phyloP scores from a whole-genome alignment of 176 grass and related monocot genomes.

The Secale cereale region DNA sequence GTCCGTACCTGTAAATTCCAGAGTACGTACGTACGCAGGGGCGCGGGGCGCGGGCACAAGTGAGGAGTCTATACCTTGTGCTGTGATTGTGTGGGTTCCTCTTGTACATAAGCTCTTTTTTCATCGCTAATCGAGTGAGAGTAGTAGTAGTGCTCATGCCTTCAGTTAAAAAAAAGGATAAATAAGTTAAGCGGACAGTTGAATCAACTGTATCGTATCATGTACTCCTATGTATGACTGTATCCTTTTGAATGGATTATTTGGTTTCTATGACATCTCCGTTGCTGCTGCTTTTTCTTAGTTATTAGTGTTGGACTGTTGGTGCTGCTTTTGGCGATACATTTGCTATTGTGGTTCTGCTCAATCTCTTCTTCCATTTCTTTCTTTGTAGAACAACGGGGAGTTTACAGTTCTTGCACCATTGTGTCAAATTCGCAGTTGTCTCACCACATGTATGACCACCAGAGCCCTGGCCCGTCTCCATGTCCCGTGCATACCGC shows the following conservation, averaged over 20 bases:
- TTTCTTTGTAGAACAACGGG: too few species aligned
- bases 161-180: background rate
- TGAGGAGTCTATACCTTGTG: background rate
- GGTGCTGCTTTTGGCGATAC: background rate
- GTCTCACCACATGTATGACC: too few species aligned
- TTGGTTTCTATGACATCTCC: background rate
- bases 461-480: too few species aligned
- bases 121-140: background rate
- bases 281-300: background rate
- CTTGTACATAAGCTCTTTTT: constrained; percentile 8
- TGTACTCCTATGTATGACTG: background rate
- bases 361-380: background rate
- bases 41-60: background rate
- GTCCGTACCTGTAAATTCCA: background rate
- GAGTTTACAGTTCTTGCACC: too few species aligned
- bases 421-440: too few species aligned
- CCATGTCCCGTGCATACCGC: too few species aligned
- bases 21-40: background rate
- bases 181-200: background rate
- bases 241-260: background rate
- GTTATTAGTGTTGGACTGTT: background rate
- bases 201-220: background rate
- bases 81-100: background rate
- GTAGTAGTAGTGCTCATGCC: background rate
- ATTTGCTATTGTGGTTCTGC: background rate